Evolutionary conservation across 2,329 filamentous ascomycete species (phyloP).

Genomic region (Ophioceras dolichostomum): DNA sequence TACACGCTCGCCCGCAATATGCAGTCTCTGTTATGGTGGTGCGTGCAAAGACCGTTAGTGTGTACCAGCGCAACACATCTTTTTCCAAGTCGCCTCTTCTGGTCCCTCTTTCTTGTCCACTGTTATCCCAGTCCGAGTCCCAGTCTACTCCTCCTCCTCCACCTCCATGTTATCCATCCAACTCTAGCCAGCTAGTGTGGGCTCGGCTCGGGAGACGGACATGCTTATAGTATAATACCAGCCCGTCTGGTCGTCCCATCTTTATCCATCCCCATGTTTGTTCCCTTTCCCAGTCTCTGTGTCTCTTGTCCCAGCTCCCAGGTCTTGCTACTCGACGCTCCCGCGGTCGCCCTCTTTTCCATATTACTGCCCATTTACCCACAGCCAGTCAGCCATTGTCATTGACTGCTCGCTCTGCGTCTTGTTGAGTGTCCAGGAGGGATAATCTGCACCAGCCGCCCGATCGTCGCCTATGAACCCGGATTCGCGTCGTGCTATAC

Average conservation of each 20-base stretch:
- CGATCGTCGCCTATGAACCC: conserved; percentile 7
- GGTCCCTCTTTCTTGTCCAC: too few species aligned
- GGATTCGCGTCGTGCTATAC: too few species aligned
- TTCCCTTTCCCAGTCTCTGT: not conserved
- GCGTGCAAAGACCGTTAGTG: not conserved
- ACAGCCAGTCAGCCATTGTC: conserved; percentile 21
- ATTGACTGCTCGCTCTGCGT: conserved; percentile 4
- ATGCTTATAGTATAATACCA: conserved; percentile 2
- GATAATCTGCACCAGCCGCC: conserved; percentile 16
- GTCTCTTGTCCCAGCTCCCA: conserved; percentile 9
- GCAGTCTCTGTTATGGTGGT: too few species aligned
- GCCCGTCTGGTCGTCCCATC: conserved; percentile 1
- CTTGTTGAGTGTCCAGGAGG: not conserved
- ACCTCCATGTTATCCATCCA: too few species aligned
- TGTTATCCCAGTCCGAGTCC: too few species aligned
- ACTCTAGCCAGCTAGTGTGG: not conserved
- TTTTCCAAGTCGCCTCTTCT: too few species aligned
- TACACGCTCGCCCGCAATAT: too few species aligned
- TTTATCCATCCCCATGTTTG: conserved; percentile 1
- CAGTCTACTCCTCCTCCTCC: not conserved
- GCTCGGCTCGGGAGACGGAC: conserved; percentile 3
- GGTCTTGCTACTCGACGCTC: conserved; percentile 20
- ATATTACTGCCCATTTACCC: conserved; percentile 30
- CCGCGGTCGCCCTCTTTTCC: conserved; percentile 21
- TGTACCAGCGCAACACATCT: too few species aligned